Base-by-base conservation (phyloP, 2,329 filamentous ascomycete genomes). In the Aphanoascus verrucosus region DNA sequence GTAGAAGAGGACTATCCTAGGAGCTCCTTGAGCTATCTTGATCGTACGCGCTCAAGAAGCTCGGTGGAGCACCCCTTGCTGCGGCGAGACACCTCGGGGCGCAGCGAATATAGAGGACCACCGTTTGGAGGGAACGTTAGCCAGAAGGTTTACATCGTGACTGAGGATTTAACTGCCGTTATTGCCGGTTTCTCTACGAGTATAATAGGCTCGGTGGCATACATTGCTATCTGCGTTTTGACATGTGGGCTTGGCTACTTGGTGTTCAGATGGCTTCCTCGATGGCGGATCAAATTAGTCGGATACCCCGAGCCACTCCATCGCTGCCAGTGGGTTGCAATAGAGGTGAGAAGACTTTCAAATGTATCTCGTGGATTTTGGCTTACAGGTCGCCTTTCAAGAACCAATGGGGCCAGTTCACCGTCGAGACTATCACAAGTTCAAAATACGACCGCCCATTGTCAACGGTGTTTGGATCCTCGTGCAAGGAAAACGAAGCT, bases 391-490 rank as follows among this genome's bases (percentile, higher is more conserved):
- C 60, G 68, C 54, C n/a, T n/a, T 44, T 45, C 54, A 55, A 85
- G 78, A 96, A 98, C 64, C 89, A 97, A 77, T 97, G 93, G 91
- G 86, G 86, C 48, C 91, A 97, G 68, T 86, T 97, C 68, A 77
- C 79, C 11, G 80, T 93, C n/a, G 80, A 94, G 63, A 65, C 82
- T 48, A 77, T 97, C 11, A 75, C 77, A 55, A 74, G 68, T 45
- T 72, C 81, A 59, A 66, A 65, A 7, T 85, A 84, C 63, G 81
- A 77, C 6, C 77, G 79, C 54, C 75, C 79, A n/a, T 68, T 85
- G 40, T 84, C 81, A 1, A 81, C 80, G 0, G 76, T 85, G 23
- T 77, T 77, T 60, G 69, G 71, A 11, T 62, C 66, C 20, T 60
- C 67, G 68, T 17, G 82, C 79, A 66, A 80, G 75, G 47, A 79